Base-by-base conservation (phyloP, 768 basidiomycete species). In the Mycena kentingensis region DNA sequence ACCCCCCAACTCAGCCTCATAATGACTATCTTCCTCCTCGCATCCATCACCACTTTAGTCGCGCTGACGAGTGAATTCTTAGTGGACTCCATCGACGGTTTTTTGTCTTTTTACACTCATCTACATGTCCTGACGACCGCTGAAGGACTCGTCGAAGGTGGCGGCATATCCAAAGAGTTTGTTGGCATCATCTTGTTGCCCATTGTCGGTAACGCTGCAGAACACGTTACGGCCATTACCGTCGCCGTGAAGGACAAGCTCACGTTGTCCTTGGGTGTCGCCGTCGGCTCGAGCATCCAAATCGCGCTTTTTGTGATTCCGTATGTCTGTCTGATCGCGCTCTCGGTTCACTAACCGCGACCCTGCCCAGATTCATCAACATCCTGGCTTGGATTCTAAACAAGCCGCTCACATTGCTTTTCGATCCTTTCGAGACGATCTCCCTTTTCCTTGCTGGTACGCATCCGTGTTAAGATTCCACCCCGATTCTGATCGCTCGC, bases 171-270 rank as follows among this genome's bases (percentile, higher is more conserved):
- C 52, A 80, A 82, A 54, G 90, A 89, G 66, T 98, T 93, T 64
- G 86, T 97, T 54, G 94, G 90, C 12, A 69, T 97, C 18, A 80
- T 81, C 36, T 74, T 98, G 13, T 78, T 98, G 7, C 96, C 96
- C 5, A 93, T 97, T 31, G 93, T 94, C 13, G 91, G 91, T 18
- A 93, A 93, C 64, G 88, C 91, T 5, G 92, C 90, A 73, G 94
- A 97, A 64, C 93, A 95, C 64, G 87, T 86, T 32, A 97, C 93
- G 2, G 93, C 94, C 13, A 91, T 97, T 24, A 87, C 88, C 1
- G 93, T 94, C 6, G 90, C 93, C 0, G 87, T 92, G 52, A 95
- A 95, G 70, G 83, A 87, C 68, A 93, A 95, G 67, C 73, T 97
- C 19, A 90, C 90, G 38, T 78, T 97, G 5, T 90, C 89, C 63